Conservation (phyloP, 2,329 filamentous ascomycete species). For the Aspergillus jensenii region DNA sequence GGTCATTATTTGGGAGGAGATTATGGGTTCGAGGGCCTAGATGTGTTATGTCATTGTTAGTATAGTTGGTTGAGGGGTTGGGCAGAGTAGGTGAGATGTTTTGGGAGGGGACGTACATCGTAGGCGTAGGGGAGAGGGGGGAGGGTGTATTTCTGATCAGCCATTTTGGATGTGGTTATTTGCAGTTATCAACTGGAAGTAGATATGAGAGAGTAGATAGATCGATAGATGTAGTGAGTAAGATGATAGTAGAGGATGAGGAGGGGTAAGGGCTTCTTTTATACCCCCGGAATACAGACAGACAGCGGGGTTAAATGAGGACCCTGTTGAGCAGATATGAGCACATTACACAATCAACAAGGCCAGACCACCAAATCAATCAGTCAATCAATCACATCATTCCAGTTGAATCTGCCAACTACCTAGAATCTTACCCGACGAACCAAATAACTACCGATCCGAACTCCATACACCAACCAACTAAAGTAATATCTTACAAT, state of each 20-base stretch:
- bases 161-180: slow-evolving; percentile 19
- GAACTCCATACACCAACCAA: background rate
- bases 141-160: slow-evolving; percentile 53
- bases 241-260: background rate
- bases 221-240: background rate
- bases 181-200: background rate
- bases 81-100: background rate
- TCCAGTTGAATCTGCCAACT: too few species aligned
- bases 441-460: too few species aligned
- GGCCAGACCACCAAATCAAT: background rate
- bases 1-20: slow-evolving; percentile 91
- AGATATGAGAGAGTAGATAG: background rate
- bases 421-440: too few species aligned
- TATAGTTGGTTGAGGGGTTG: background rate
- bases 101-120: slow-evolving; percentile 54
- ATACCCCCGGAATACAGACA: background rate
- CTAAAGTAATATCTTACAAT: too few species aligned
- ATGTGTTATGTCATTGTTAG: slow-evolving; percentile 18
- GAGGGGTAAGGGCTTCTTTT: background rate
- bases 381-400: background rate
- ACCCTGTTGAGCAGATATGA: slow-evolving; percentile 2
- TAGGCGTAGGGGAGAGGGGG: slow-evolving; percentile 69
- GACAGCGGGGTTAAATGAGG: background rate
- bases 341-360: background rate
- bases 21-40: slow-evolving; percentile 71